Base-by-base conservation (phyloP, 2,329 filamentous ascomycete species). In the Dryadomyces sulphureus region DNA sequence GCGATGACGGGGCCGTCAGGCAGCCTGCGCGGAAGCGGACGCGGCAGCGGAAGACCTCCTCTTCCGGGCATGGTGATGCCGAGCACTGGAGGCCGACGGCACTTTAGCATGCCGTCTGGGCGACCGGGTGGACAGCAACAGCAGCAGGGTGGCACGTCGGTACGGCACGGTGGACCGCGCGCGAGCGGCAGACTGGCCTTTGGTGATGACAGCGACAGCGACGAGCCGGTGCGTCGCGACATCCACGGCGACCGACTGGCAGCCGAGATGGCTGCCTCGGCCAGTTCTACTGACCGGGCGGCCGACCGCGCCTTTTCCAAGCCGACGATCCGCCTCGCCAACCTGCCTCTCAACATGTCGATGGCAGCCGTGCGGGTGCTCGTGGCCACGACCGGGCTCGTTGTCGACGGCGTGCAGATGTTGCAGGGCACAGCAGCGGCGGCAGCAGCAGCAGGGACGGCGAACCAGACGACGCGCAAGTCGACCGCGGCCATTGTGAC, bases 401-500 rank as follows among this genome's bases (percentile, higher is more conserved):
- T 62, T 0, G 77, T 90, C 5, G 84, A 90, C 55, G 73, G 77
- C 50, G 79, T 94, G 43, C 82, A 81, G 56, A 77, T 92, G 25
- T 62, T 84, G 24, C 73, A 79, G 3, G 63, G 72, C 0, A 58
- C 64, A 9, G 70, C 69, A 2, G 8, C 39, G 25, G 72, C 79
- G 4, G 62, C 73, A 0, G 70, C 69, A 2, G 8, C 39, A 24
- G 72, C 79, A 3, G 62, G 73, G 0, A 58, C 64, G 12, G 71
- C 70, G 2, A 64, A 73, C 2, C 65, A 63, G 34, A 63, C 63
- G 12, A 72, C 67, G 3, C 74, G 82, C 48, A 88, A 79, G 56
- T 82, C 81, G 2, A 72, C 77, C 30, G 73, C 84, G 16, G 87
- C 87, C 5, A 86, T 94, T 54, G 82, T 92, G 40, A 88, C 83